These are phyloP conservation scores for Heterobasidion parviporum DNA, from an alignment of 1,284 basidiomycete species.

Conservation along the genomic window DNA sequence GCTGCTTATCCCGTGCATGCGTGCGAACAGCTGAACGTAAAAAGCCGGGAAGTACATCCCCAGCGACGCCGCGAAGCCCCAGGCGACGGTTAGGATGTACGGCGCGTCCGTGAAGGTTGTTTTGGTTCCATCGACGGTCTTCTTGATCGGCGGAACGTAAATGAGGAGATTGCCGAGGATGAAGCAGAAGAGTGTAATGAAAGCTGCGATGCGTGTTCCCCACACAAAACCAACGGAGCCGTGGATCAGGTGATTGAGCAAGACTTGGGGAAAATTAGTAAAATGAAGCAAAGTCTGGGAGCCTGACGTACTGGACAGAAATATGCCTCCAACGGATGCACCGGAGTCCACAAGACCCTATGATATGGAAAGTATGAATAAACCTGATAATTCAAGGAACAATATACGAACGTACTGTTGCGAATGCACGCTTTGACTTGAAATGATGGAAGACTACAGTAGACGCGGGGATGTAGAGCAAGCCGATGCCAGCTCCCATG, in stretches of 20 bases:
- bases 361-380: background rate
- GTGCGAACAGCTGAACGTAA: slow-evolving; percentile 21
- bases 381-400: background rate
- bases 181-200: slow-evolving; percentile 15
- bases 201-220: slow-evolving; percentile 15
- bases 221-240: slow-evolving; percentile 15
- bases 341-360: slow-evolving; percentile 16
- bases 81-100: slow-evolving; percentile 14
- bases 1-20: slow-evolving; percentile 12
- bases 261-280: slow-evolving; percentile 5
- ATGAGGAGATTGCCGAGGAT: slow-evolving; percentile 15
- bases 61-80: slow-evolving; percentile 16
- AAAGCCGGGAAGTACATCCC: slow-evolving; percentile 19
- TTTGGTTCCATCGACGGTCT: background rate
- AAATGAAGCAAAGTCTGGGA: background rate
- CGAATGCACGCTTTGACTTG: slow-evolving; percentile 1
- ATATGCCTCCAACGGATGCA: slow-evolving; percentile 13
- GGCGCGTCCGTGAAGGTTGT: slow-evolving; percentile 7
- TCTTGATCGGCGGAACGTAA: slow-evolving; percentile 6
- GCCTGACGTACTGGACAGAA: slow-evolving; percentile 12
- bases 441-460: slow-evolving; percentile 11
- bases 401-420: background rate
- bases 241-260: slow-evolving; percentile 16
- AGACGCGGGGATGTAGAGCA: slow-evolving; percentile 12
- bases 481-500: slow-evolving; percentile 12